A percentile compares a stretch with the other conserved stretches of the same genome.
phyloP scores from a whole-genome alignment of 176 grass and related monocot species.

The Alloteropsis semialata region DNA sequence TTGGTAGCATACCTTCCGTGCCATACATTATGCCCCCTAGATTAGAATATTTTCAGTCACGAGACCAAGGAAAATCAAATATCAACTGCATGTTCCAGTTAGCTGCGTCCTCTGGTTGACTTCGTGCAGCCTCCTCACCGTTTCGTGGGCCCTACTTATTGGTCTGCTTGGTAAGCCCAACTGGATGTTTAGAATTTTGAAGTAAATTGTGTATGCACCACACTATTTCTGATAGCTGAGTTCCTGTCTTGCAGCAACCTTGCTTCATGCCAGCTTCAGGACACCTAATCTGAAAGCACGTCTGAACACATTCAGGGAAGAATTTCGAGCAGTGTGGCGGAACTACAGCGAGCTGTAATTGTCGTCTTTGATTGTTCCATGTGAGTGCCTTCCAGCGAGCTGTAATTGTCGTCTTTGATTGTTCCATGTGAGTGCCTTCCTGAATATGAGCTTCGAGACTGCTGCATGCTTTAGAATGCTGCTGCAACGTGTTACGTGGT shows the following conservation, averaged over 20 bases:
- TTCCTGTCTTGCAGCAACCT: constrained; percentile 51
- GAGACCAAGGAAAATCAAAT: neutral
- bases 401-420: constrained; percentile 30
- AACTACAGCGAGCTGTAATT: constrained; percentile 64
- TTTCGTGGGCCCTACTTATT: constrained; percentile 69
- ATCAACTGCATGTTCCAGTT: constrained; percentile 39
- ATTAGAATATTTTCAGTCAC: neutral
- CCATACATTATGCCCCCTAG: neutral
- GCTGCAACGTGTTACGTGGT: neutral
- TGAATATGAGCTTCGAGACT: neutral
- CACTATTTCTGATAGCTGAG: neutral
- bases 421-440: constrained; percentile 1
- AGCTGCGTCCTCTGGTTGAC: constrained; percentile 67
- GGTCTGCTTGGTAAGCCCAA: constrained; percentile 53
- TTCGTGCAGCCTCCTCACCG: constrained; percentile 60
- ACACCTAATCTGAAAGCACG: constrained; percentile 77
- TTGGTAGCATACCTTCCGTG: constrained; percentile 16
- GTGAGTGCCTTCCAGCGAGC: constrained; percentile 43
- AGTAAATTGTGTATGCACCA: neutral
- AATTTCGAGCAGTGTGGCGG: constrained; percentile 73
- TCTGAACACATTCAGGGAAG: constrained; percentile 69
- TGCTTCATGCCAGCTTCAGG: constrained; percentile 74
- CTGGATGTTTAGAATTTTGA: neutral
- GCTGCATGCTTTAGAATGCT: neutral
- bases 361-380: neutral